phyloP scores from a whole-genome alignment of 1,139 yeast genomes.

The Kluyveromyces sp. region DNA sequence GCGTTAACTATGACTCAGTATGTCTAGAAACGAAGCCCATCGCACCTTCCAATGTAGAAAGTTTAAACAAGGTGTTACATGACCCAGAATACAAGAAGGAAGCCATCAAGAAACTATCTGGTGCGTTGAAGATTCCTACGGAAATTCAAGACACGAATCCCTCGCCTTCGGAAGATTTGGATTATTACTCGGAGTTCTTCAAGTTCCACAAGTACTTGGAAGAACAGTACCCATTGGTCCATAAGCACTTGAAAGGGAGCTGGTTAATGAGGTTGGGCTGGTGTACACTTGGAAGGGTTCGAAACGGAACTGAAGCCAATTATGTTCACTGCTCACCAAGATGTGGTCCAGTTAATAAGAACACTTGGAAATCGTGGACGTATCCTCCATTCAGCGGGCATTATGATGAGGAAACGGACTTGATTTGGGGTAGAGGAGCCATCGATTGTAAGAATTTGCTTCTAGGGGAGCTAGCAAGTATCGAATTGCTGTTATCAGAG shows the following conservation, averaged over 20 bases:
- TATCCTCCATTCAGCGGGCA: conserved; percentile 64
- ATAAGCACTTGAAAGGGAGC: conserved; percentile 41
- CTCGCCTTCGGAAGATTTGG: conserved; percentile 36
- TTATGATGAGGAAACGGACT: conserved; percentile 45
- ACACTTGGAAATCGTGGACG: conserved; percentile 52
- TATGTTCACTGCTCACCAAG: conserved; percentile 70
- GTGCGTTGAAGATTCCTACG: conserved; percentile 55
- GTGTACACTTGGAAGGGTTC: conserved; percentile 62
- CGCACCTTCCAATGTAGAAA: conserved; percentile 10
- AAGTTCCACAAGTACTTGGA: conserved; percentile 48
- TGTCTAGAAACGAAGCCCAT: conserved; percentile 10
- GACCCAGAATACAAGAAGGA: conserved; percentile 36
- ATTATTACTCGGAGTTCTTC: conserved; percentile 23
- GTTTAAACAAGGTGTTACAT: conserved; percentile 21
- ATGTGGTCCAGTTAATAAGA: conserved; percentile 68
- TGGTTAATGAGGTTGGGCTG: conserved; percentile 59
- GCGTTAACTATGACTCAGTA: conserved; percentile 1
- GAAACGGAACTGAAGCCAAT: conserved; percentile 50
- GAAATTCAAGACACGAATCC: conserved; percentile 46
- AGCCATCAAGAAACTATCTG: conserved; percentile 38
- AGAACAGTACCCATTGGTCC: conserved; percentile 52
- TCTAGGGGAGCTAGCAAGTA: conserved; percentile 50
- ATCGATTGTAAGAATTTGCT: conserved; percentile 56
- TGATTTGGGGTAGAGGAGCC: conserved; percentile 60
- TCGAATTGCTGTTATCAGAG: conserved; percentile 41